phyloP scores from a whole-genome alignment of 164 flowering plant genomes.

The Paratinospora sagittata region DNA sequence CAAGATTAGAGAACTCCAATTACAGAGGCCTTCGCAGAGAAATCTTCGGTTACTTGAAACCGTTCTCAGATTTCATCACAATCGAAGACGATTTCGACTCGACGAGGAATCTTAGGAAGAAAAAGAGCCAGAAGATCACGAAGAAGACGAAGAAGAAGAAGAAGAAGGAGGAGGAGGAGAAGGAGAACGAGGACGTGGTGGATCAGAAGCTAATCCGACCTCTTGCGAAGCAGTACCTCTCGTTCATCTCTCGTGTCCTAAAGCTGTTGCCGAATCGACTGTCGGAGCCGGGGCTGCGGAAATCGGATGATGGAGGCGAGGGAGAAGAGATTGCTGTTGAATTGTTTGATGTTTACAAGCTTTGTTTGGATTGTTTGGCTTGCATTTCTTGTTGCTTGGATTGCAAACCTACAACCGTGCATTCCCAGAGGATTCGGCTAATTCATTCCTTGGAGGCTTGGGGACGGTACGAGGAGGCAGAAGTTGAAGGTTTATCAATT shows the following conservation, averaged over 20 bases:
- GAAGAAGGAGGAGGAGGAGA: conserved; percentile 3
- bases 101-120: conserved; percentile 1
- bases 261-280: conserved; percentile 54
- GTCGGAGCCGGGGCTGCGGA: conserved; percentile 16
- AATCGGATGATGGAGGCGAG: conserved; percentile 11
- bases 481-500: conserved; percentile 39
- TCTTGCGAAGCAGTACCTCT: conserved; percentile 69
- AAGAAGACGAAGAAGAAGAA: conserved; percentile 10
- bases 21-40: conserved; percentile 12
- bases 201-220: conserved; percentile 31
- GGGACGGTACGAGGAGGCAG: conserved; percentile 43
- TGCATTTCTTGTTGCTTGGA: conserved; percentile 36
- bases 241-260: conserved; percentile 52
- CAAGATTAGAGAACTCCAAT: conserved; percentile 18
- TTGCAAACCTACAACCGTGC: conserved; percentile 44
- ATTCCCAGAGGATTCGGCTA: conserved; percentile 45
- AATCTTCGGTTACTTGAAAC: conserved; percentile 16
- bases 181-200: no score
- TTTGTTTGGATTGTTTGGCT: conserved; percentile 26
- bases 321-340: conserved; percentile 16
- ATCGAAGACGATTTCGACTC: neutral
- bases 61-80: conserved; percentile 19
- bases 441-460: conserved; percentile 46
- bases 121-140: conserved; percentile 9
- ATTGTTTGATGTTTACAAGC: conserved; percentile 42